Base-by-base conservation (phyloP, 441 rosid species). In the Geranium incanum region DNA sequence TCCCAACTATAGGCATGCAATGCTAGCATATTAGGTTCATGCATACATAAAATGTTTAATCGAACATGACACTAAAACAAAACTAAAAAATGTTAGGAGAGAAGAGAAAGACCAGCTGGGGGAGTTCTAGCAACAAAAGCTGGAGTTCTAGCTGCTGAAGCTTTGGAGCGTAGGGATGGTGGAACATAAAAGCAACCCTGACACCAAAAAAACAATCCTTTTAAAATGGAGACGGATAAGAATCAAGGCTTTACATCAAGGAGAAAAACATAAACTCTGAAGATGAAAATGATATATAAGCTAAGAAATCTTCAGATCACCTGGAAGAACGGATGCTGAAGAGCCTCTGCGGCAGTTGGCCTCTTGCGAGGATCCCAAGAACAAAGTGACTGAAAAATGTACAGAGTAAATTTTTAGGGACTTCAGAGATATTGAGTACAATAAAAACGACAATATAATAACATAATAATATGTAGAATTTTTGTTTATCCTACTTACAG, bases 251-350 rank as follows among this genome's bases (percentile, higher is more conserved):
- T 45, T 45, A 45, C n/a, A 45, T 9, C 7, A 28, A 28, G 33
- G 33, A 7, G 6, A 55, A 21, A 55, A 55, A 4, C 18, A 6
- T 15, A 18, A 75, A 39, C 63, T 43, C 50, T 7, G 19, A 28
- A 36, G 33, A 28, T 28, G 33, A 15, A 15, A 2, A 13, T 11
- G n/a, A 55, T 33, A 11, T 48, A 66, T 38, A 18, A 4, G 43
- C 11, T 8, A 9, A 9, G 12, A 45, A 28, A 41, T 12, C 1
- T n/a, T 48, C 18, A 23, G 28, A 11, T 28, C 76, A 92, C 99
- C 97, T 89, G 90, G 74, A 94, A 92, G 85, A 90, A 94, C 23
- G 99, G 95, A 81, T 94, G 97, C 70, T 90, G 97, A 70, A 94
- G 88, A 69, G 86, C 94, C 77, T 92, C 99, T 9, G 79, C 87